phyloP scores from a whole-genome alignment of 2,329 filamentous ascomycete genomes.

The Arthrinium phaeospermum region DNA sequence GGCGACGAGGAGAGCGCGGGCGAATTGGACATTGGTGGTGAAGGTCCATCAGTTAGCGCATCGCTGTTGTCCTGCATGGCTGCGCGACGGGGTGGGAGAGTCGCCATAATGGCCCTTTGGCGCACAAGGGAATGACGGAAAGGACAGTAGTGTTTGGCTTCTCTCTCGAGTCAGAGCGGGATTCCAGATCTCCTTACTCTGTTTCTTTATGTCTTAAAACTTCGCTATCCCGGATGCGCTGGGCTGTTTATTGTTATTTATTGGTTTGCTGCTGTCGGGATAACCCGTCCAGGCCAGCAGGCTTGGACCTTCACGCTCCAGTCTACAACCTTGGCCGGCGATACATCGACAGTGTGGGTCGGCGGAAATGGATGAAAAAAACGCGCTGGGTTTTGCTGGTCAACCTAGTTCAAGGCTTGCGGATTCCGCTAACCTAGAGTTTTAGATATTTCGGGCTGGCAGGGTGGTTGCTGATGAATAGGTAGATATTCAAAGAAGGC shows the following conservation, averaged over 20 bases:
- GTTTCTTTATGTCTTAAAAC: conserved; percentile 1
- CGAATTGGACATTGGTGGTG: conserved; percentile 34
- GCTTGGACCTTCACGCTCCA: conserved; percentile 11
- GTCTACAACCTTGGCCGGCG: conserved; percentile 4
- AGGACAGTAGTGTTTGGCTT: background rate
- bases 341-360: conserved; percentile 15
- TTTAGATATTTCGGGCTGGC: background rate
- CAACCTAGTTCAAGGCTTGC: conserved; percentile 9
- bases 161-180: background rate
- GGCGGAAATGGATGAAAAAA: background rate
- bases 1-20: conserved; percentile 38
- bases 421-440: conserved; percentile 3
- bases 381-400: background rate
- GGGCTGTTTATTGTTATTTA: conserved; percentile 14
- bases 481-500: background rate
- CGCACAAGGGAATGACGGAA: conserved; percentile 8
- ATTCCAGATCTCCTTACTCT: conserved; percentile 13
- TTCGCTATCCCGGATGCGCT: conserved; percentile 13
- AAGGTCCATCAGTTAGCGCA: conserved; percentile 31
- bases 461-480: background rate
- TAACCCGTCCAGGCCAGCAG: conserved; percentile 9
- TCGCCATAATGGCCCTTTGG: conserved; percentile 29
- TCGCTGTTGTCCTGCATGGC: conserved; percentile 34
- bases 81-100: conserved; percentile 29
- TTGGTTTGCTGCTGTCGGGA: conserved; percentile 6